These are phyloP conservation scores for Neurospora sublineolata DNA, from an alignment of 495 filamentous ascomycete genomes.

Conservation along the genomic window DNA sequence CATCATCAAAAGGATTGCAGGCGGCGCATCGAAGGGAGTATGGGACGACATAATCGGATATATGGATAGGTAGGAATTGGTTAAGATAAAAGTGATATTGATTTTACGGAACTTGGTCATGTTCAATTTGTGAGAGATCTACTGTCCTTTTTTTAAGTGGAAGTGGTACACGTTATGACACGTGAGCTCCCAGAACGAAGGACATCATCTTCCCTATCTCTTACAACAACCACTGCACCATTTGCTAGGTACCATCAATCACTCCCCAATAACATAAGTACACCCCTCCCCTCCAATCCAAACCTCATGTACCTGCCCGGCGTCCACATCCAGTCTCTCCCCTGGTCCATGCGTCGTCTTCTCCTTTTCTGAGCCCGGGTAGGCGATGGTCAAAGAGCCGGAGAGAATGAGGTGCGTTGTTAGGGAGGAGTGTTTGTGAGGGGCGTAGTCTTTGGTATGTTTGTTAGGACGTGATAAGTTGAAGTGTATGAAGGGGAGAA, in stretches of 20 bases:
- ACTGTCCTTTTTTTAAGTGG: too few relatives aligned
- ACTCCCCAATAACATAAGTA: slow-evolving; percentile 80
- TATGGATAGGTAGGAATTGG: neutral
- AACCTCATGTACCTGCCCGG: slow-evolving; percentile 63
- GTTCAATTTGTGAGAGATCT: too few relatives aligned
- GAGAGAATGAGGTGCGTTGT: slow-evolving; percentile 70
- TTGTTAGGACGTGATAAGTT: neutral
- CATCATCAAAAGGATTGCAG: neutral
- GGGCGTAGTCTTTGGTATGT: slow-evolving; percentile 47
- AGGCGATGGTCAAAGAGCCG: slow-evolving; percentile 60
- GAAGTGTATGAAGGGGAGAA: neutral
- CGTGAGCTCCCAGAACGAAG: too few relatives aligned
- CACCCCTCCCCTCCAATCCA: slow-evolving; percentile 72
- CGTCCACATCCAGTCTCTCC: slow-evolving; percentile 65
- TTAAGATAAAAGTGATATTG: neutral
- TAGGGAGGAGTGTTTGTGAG: slow-evolving; percentile 56
- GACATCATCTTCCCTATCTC: too few relatives aligned
- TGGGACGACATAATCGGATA: neutral
- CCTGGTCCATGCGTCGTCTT: slow-evolving; percentile 61
- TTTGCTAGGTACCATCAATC: too few relatives aligned
- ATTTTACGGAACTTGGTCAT: neutral
- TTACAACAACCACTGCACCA: too few relatives aligned
- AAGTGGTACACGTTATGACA: too few relatives aligned
- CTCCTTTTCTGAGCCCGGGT: slow-evolving; percentile 42
- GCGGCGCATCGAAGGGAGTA: neutral